Conservation (phyloP, 2,329 filamentous ascomycete species). For the Nothophoma quercina region DNA sequence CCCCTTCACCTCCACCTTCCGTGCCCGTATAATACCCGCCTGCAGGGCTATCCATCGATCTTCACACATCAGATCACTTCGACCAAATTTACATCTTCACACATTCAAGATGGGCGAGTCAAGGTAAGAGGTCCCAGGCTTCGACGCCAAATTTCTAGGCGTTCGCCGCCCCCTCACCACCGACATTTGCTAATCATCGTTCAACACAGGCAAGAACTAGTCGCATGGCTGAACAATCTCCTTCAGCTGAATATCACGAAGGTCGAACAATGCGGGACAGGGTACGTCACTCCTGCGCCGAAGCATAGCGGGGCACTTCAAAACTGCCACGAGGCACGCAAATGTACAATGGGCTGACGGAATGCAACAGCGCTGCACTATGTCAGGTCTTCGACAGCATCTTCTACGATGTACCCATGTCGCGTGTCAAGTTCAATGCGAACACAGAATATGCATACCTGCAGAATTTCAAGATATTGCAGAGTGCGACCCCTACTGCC, state of each 20-base stretch:
- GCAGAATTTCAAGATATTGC: slow-evolving; percentile 97
- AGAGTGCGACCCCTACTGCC: slow-evolving; percentile 69
- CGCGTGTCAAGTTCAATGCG: slow-evolving; percentile 96
- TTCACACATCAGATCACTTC: slow-evolving; percentile 11
- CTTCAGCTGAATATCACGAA: slow-evolving; percentile 97
- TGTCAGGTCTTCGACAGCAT: slow-evolving; percentile 99
- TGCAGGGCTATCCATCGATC: slow-evolving; percentile 12
- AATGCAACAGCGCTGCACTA: slow-evolving; percentile 75
- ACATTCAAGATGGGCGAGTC: slow-evolving; percentile 67
- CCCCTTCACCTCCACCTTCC: slow-evolving; percentile 6
- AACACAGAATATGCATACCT: slow-evolving; percentile 97
- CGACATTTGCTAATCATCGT: slow-evolving; percentile 28
- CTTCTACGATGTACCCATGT: slow-evolving; percentile 94
- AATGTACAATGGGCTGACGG: slow-evolving; percentile 27
- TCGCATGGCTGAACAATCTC: slow-evolving; percentile 96
- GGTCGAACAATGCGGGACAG: slow-evolving; percentile 98
- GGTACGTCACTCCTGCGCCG: slow-evolving; percentile 64
- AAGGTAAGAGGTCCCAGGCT: slow-evolving; percentile 54
- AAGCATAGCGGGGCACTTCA: slow-evolving; percentile 3
- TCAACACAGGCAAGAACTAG: slow-evolving; percentile 82
- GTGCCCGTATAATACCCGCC: slow-evolving; percentile 8
- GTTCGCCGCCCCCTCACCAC: slow-evolving; percentile 27
- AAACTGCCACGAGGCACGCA: slow-evolving; percentile 7
- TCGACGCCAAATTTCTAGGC: slow-evolving; percentile 24
- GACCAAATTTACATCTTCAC: slow-evolving; percentile 7